phyloP scores from a whole-genome alignment of 352 stramenopile genomes.

The Aphanomyces astaci region DNA sequence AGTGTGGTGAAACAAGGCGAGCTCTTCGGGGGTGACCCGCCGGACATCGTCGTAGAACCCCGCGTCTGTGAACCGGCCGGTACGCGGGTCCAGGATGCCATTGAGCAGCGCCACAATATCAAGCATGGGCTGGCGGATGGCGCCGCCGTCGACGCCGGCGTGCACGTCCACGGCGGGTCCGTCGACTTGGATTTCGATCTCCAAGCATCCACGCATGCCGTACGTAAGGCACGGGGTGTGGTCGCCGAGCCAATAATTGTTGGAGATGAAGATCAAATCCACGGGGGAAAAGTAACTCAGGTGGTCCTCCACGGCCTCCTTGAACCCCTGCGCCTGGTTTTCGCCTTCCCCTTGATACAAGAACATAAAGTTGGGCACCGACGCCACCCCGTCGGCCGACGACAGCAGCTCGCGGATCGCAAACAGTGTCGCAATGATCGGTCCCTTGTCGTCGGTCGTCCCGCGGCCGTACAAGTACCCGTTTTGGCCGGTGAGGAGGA shows the following conservation, averaged over 20 bases:
- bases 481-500: constrained; percentile 50
- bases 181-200: constrained; percentile 24
- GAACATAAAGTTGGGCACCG: constrained; percentile 24
- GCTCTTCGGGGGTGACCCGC: constrained; percentile 8
- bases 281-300: constrained; percentile 19
- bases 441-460: constrained; percentile 64
- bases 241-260: constrained; percentile 61
- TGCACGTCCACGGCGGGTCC: constrained; percentile 18
- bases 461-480: constrained; percentile 58
- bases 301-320: constrained; percentile 22
- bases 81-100: constrained; percentile 3
- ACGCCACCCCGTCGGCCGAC: neutral
- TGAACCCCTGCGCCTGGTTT: constrained; percentile 23
- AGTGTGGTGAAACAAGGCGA: constrained; percentile 20
- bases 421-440: constrained; percentile 36
- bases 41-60: constrained; percentile 21
- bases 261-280: constrained; percentile 36
- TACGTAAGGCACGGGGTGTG: constrained; percentile 67
- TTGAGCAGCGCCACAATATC: constrained; percentile 22
- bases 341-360: constrained; percentile 25
- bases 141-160: constrained; percentile 23
- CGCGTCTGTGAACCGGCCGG: constrained; percentile 13
- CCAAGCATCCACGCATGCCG: constrained; percentile 38
- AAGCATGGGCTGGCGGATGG: constrained; percentile 21
- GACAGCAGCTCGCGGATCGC: constrained; percentile 23